phyloP scores from a whole-genome alignment of 345 rosid genomes.

The Populus euphratica region DNA sequence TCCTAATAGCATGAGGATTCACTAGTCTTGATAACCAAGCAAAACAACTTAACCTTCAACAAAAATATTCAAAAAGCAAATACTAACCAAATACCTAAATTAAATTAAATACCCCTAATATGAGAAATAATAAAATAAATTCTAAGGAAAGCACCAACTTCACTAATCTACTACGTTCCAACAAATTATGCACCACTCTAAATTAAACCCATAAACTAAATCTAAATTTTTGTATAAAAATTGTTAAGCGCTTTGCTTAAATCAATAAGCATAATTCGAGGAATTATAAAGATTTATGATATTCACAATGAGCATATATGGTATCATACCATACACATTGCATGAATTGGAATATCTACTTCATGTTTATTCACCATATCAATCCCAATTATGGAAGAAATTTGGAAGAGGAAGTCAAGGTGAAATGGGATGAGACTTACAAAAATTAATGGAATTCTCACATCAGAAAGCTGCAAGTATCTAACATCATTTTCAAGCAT shows the following conservation, averaged over 20 bases:
- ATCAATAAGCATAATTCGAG: background rate
- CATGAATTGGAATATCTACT: no score
- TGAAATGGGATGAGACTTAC: conserved; percentile 43
- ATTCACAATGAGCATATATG: no score
- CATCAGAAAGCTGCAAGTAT: conserved; percentile 74
- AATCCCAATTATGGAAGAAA: background rate
- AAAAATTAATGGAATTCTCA: conserved; percentile 76
- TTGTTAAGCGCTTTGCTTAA: background rate
- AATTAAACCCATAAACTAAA: background rate
- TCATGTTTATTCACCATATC: no score
- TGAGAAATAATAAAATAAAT: no score
- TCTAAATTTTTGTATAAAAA: background rate
- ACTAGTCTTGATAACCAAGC: no score
- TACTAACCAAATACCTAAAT: no score
- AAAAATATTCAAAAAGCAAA: no score
- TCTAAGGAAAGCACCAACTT: no score
- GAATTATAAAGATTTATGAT: background rate
- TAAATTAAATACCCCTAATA: no score
- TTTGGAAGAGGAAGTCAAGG: background rate
- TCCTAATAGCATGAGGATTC: no score
- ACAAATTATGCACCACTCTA: background rate
- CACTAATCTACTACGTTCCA: background rate
- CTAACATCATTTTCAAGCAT: conserved; percentile 52
- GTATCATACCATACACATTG: no score
- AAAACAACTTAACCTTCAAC: no score